phyloP scores from a whole-genome alignment of 768 basidiomycete species.

The Tremella fuciformis region DNA sequence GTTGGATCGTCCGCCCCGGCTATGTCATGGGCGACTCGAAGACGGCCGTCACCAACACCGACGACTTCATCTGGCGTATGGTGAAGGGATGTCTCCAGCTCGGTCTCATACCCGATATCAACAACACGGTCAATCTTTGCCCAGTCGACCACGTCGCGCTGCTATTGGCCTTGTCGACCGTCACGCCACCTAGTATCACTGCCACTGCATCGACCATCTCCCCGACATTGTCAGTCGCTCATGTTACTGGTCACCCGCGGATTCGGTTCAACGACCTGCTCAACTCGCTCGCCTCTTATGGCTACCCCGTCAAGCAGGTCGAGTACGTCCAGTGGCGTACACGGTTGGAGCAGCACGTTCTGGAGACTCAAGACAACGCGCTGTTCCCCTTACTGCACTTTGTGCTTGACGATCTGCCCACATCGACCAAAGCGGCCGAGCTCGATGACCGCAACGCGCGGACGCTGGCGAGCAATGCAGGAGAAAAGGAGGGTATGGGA shows the following conservation, averaged over 20 bases:
- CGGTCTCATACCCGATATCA: conserved; percentile 93
- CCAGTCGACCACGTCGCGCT: conserved; percentile 94
- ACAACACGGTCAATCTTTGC: conserved; percentile 97
- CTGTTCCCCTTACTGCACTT: conserved; percentile 96
- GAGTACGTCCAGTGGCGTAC: conserved; percentile 92
- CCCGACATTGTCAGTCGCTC: conserved; percentile 56
- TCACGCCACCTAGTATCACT: conserved; percentile 55
- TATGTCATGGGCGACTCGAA: conserved; percentile 92
- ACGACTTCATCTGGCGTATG: conserved; percentile 97
- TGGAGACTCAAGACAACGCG: conserved; percentile 92
- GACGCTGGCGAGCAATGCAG: conserved; percentile 59
- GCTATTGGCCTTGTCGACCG: conserved; percentile 69
- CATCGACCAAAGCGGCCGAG: conserved; percentile 88
- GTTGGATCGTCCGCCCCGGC: conserved; percentile 85
- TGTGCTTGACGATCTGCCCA: conserved; percentile 93
- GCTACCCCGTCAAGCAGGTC: conserved; percentile 71
- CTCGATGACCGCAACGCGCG: conserved; percentile 81
- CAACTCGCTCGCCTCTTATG: conserved; percentile 68
- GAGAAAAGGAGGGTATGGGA: conserved; percentile 56
- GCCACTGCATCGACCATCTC: conserved; percentile 54
- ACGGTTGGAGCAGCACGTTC: conserved; percentile 88
- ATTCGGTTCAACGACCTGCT: conserved; percentile 88
- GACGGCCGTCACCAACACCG: conserved; percentile 93
- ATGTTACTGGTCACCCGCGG: conserved; percentile 79
- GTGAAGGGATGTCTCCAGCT: conserved; percentile 98